Percentiles rank a stretch among this genome's conserved stretches.
Evolutionary conservation across 495 filamentous ascomycete genomes (phyloP).

Genomic region (Penicillium angulare): DNA sequence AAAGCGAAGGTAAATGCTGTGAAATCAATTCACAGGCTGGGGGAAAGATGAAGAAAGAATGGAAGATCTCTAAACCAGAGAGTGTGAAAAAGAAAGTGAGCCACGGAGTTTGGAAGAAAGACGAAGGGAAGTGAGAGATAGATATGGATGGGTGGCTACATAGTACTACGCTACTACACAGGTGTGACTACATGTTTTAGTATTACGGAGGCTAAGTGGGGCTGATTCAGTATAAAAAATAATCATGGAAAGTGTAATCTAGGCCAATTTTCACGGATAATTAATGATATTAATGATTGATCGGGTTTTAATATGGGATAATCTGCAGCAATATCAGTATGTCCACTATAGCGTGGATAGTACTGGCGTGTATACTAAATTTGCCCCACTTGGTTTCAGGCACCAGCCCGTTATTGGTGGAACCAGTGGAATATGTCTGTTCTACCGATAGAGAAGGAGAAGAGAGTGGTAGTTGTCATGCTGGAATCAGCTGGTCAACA

Average conservation of each 20-base stretch:
- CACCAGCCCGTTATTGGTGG: neutral
- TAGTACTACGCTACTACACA: too few species aligned
- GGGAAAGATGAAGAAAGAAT: neutral
- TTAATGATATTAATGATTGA: too few species aligned
- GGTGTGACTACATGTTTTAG: too few species aligned
- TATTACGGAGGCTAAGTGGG: too few species aligned
- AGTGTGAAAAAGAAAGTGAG: slow-evolving; percentile 1
- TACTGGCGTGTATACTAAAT: neutral
- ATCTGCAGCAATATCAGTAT: neutral
- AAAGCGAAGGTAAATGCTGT: neutral
- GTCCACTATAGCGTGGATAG: neutral
- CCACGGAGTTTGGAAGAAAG: neutral
- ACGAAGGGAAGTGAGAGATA: neutral
- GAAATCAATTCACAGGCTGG: slow-evolving; percentile 3
- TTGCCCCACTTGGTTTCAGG: neutral
- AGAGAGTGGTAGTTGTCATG: too few species aligned
- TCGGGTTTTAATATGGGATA: neutral
- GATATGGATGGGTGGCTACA: neutral
- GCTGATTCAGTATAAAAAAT: too few species aligned
- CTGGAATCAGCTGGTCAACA: too few species aligned
- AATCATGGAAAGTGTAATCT: too few species aligned
- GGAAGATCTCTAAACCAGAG: slow-evolving; percentile 2
- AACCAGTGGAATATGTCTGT: neutral
- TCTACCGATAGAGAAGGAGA: too few species aligned
- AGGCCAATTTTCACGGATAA: too few species aligned